Evolutionary conservation across 257 asterid species (phyloP), one percentile per base, ranked within the genome.

Genomic region (Nicotiana paniculata): DNA sequence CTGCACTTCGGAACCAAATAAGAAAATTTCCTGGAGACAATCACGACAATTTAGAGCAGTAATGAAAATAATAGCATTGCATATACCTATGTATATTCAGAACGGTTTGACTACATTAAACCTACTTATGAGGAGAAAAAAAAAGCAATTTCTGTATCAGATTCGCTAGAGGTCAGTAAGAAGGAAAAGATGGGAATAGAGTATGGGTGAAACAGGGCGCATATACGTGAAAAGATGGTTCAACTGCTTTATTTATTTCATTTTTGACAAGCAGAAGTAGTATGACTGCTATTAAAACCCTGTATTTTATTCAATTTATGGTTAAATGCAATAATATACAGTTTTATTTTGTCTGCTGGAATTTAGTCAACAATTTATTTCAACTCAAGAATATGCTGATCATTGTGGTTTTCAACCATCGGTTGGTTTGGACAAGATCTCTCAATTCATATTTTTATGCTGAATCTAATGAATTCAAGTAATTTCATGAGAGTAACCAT

Each of bases 1-100:
- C 86, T 91, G 90, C 86, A 94, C 58, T 81, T 94, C 97, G 17
- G 92, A 54, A 81, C 93, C 93, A 84, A 83, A 68, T 69, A 77
- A 76, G 62, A 72, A 85, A 86, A 92, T 91, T 57, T 85, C 89
- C 99, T 92, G 93, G 66, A 87, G 17, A 82, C 80, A 48, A 75
- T 46, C 82, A 78, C 58, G 16, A 37, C 18, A 80, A 58, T 21
- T 46, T 12, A 65, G 87, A 85, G 33, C 62, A 84, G 32, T 78
- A 55, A 75, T 77, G 82, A 57, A 32, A 87, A 59, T 33, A 54
- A 53, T 9, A 54, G 77, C 55, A 12, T 32, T 28, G 58, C 35
- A 43, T 21, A 43, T 18, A 24, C 7, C 21, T 11, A 11, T n/a
- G 1, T 1, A 0, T 1, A 43, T 70, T 70, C 78, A 43, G 59